Evolutionary conservation across 371 early-diverging fungal species (phyloP), one percentile per base, ranked within the genome.

Genomic region (Dentiscutata heterogama): DNA sequence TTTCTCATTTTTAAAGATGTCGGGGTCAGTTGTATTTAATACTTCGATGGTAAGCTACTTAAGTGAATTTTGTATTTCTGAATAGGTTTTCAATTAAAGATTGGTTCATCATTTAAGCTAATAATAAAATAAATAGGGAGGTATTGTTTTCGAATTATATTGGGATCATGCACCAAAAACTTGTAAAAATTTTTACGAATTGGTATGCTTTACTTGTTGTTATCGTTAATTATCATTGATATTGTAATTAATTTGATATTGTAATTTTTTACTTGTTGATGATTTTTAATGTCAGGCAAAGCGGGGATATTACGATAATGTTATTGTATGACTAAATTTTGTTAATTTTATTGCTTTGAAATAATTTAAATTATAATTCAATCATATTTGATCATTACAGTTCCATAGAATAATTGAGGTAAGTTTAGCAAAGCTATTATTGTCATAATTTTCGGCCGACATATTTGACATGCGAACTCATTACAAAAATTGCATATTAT

Each of bases 371-470:
- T 29, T n/a, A 35, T 67, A 35, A 4, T 20, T 29, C 31, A 25
- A 25, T 10, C 29, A 54, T 18, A 50, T 11, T 71, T 71, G 2
- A 22, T 71, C 13, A 8, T n/a, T 58, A 10, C 81, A 92, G 89
- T 96, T 96, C 78, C 96, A 96, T 83, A 90, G 96, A 77, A 89
- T 96, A 72, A 94, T 95, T 81, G 86, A 90, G n/a, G 92, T 89
- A 88, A 83, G 85, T 80, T 29, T 35, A 46, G 29, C 10, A 7
- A 31, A 7, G 10, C 29, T 22, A 46, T 46, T 46, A 46, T 46
- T 46, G 13, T 13, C 13, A 50, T 50, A 50, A 50, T 50, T 13
- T 13, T 50, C 50, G 14, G 50, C 50, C 14, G 50, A 50, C 13
- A 16, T 29, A 70, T 39, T 74, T 77, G 31, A 35, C 22, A 39